phyloP scores from a whole-genome alignment of 2,329 filamentous ascomycete species.

The Phyllosticta citriasiana region DNA sequence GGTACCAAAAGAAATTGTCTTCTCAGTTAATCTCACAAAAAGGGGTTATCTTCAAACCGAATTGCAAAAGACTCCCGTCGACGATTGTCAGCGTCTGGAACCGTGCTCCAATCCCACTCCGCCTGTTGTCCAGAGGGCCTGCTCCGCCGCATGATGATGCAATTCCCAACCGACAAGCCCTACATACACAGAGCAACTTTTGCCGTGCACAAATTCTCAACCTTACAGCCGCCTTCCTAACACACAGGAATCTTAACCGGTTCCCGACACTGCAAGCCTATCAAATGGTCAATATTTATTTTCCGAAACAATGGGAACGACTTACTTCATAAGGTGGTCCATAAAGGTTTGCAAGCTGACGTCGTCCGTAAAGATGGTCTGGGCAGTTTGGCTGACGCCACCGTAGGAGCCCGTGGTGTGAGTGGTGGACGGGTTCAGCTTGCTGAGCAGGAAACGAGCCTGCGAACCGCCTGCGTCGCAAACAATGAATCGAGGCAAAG shows the following conservation, averaged over 20 bases:
- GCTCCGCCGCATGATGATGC: background rate
- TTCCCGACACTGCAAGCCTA: background rate
- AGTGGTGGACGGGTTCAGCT: slow-evolving; percentile 94
- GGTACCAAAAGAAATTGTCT: background rate
- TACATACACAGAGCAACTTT: background rate
- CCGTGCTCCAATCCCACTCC: background rate
- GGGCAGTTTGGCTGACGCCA: slow-evolving; percentile 77
- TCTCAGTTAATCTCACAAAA: background rate
- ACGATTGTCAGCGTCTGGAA: background rate
- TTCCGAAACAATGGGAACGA: background rate
- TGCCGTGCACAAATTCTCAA: background rate
- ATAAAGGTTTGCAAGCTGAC: slow-evolving; percentile 98
- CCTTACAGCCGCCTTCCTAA: background rate
- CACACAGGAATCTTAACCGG: background rate
- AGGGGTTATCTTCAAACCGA: background rate
- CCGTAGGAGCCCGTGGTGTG: slow-evolving; percentile 91
- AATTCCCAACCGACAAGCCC: background rate
- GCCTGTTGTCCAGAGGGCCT: background rate
- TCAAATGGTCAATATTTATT: background rate
- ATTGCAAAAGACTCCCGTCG: background rate
- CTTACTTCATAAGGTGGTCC: slow-evolving; percentile 94
- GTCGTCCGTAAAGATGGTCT: slow-evolving; percentile 98
- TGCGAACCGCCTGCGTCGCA: slow-evolving; percentile 98
- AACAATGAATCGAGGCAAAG: slow-evolving; percentile 95
- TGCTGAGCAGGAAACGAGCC: slow-evolving; percentile 90